Percentiles rank a stretch among this genome's conserved stretches.
Evolutionary conservation across 768 basidiomycete genomes (phyloP).

Genomic region (Suillus americanus): DNA sequence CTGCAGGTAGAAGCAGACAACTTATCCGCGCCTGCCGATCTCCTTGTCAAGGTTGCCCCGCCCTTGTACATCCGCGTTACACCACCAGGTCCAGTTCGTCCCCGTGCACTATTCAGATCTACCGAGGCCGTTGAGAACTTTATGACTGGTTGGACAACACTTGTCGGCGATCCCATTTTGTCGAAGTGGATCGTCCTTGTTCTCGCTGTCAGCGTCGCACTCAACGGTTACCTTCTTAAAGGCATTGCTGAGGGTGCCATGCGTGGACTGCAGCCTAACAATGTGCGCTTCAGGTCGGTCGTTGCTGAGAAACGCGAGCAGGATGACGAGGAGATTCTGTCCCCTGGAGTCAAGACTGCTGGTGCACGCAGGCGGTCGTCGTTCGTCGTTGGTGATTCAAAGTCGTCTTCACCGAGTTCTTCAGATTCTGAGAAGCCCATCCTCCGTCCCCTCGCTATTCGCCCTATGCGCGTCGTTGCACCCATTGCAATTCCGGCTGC

Average conservation of each 20-base stretch:
- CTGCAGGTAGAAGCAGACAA: conserved; percentile 6
- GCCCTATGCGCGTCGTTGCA: conserved; percentile 10
- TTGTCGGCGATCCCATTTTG: conserved; percentile 92
- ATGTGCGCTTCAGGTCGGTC: conserved; percentile 29
- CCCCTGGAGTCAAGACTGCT: conserved; percentile 12
- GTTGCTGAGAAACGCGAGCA: conserved; percentile 20
- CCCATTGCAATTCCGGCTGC: conserved; percentile 23
- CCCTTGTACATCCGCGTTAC: conserved; percentile 56
- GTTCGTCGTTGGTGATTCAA: conserved; percentile 25
- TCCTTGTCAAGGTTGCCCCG: conserved; percentile 62
- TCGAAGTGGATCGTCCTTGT: conserved; percentile 94
- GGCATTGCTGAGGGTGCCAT: conserved; percentile 65
- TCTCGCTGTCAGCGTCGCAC: conserved; percentile 78
- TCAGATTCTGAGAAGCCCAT: conserved; percentile 21
- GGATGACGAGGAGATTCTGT: conserved; percentile 21
- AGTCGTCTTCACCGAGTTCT: neutral
- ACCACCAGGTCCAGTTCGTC: conserved; percentile 31
- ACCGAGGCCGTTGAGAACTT: conserved; percentile 74
- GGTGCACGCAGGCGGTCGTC: conserved; percentile 20
- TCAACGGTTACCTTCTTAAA: conserved; percentile 94
- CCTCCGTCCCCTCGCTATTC: conserved; percentile 3
- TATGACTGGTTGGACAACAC: conserved; percentile 85
- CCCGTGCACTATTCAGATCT: conserved; percentile 34
- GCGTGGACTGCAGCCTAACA: conserved; percentile 29
- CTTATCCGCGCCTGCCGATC: conserved; percentile 30